A percentile compares a stretch with the other conserved stretches of the same genome.
Conservation (phyloP, 257 asterid genomes). For the Linderniella brevidens region DNA sequence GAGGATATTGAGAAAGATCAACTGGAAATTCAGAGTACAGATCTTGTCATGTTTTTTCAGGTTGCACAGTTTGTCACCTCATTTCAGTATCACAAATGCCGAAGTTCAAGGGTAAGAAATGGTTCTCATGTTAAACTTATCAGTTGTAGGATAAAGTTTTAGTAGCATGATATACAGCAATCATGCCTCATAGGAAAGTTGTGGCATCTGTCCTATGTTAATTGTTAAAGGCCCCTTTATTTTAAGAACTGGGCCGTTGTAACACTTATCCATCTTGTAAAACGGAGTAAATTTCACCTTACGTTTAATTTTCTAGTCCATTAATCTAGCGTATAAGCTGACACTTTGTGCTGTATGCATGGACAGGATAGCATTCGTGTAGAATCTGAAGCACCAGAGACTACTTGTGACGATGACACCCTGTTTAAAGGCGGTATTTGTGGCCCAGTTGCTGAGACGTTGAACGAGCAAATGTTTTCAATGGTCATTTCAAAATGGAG, state of each 20-base stretch:
- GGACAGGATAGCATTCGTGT: slow-evolving; percentile 37
- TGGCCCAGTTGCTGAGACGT: slow-evolving; percentile 84
- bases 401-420: slow-evolving; percentile 23
- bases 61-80: slow-evolving; percentile 76
- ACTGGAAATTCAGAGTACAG: slow-evolving; percentile 54
- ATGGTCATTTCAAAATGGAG: slow-evolving; percentile 82
- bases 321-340: background rate
- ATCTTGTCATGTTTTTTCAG: slow-evolving; percentile 52
- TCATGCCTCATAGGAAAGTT: too few relatives aligned
- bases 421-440: slow-evolving; percentile 60
- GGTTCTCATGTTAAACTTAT: background rate
- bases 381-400: slow-evolving; percentile 26
- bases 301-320: too few relatives aligned
- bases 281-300: too few relatives aligned
- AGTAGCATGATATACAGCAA: too few relatives aligned
- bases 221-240: too few relatives aligned
- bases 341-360: slow-evolving; percentile 11
- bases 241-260: too few relatives aligned
- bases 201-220: too few relatives aligned
- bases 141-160: too few relatives aligned
- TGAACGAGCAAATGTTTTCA: slow-evolving; percentile 72
- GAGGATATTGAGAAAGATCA: slow-evolving; percentile 80
- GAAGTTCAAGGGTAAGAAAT: slow-evolving; percentile 4
- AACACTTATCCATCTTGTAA: too few relatives aligned
- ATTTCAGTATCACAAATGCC: slow-evolving; percentile 65